Evolutionary conservation across 106 monocot genomes (phyloP), one percentile per base, ranked within the genome.

Genomic region (Phalaenopsis aphrodite): DNA sequence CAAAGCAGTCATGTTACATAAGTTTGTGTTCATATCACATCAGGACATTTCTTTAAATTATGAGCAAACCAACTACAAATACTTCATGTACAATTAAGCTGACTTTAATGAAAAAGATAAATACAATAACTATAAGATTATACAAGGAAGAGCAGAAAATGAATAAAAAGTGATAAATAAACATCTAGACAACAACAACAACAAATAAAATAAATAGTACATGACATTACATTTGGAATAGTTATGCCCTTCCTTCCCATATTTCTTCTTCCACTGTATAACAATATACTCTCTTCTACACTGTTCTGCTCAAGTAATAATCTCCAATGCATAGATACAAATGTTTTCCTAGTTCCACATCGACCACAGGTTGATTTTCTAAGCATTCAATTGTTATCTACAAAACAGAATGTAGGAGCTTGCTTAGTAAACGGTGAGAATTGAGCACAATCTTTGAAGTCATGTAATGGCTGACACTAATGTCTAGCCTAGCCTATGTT

Each of bases 361-460:
- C 89, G 39, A 92, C 82, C 0, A 79, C 56, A 30, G 97, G 94
- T 49, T 55, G 91, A 57, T 81, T 83, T 37, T 88, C 82, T 41
- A 98, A 71, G 83, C 84, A 89, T 21, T 83, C 84, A 15, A 98
- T 89, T 82, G 78, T 92, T 48, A 97, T 89, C 96, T 97, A 87
- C 78, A 86, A 74, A 75, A 19, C 43, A 76, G 36, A 79, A 77
- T 5, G 21, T 21, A 19, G 23, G 23, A 64, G 23, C 5, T 0
- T 1, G 11, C 64, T 23, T 64, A 64, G n/a, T 8, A 19, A 64
- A 21, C 21, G 4, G 64, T 1, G 8, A 64, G 3, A 64, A 21
- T 7, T 64, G 64, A 6, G 18, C 9, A 58, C 18, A 16, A 5
- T 19, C n/a, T 18, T 4, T 58, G 58, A 58, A 58, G 16, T 58